Evolutionary conservation across 2,329 filamentous ascomycete species (phyloP), one percentile per base, ranked within the genome.

Genomic region (Beauveria asiatica): DNA sequence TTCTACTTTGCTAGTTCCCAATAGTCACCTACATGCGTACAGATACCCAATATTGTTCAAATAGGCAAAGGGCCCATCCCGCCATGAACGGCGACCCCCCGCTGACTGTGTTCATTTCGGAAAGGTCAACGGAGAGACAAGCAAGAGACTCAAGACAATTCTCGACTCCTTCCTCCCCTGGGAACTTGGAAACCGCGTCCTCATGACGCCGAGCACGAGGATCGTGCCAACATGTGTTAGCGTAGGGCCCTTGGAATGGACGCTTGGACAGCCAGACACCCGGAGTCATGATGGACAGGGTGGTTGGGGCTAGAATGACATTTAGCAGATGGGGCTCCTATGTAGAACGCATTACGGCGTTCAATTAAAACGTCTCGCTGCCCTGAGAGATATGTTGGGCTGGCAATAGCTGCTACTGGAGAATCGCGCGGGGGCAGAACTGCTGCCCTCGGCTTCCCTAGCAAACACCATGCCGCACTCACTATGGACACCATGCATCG

Each of bases 141-240:
- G 17, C 19, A 33, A 30, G 33, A 33, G 11, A n/a, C 3, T 16
- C 19, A 19, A 25, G 33, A 50, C 19, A 37, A 46, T 16, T 19
- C 5, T 42, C 21, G 33, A n/a, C 23, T 16, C 23, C n/a, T 23
- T 42, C 30, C 30, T 27, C 11, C 23, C n/a, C 3, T 37, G 13
- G 9, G 30, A 37, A 57, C 13, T 23, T 30, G 33, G 11, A 8
- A 21, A 25, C 51, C 25, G 56, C 25, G 37, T 37, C 37, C 37
- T 45, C 19, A 45, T 58, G 56, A 58, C 17, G 17, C 56, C 6
- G 37, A 44, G 46, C 56, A 58, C 56, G 56, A 51, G 54, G 56
- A 42, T n/a, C 19, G 11, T n/a, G 46, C 37, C 13, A 57, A 51
- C 46, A 10, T 2, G n/a, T 23, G n/a, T 39, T 44, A 39, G 56